These are phyloP conservation scores for Eucalyptus polyanthemos DNA, from an alignment of 345 rosid genomes.

Conservation along the genomic window DNA sequence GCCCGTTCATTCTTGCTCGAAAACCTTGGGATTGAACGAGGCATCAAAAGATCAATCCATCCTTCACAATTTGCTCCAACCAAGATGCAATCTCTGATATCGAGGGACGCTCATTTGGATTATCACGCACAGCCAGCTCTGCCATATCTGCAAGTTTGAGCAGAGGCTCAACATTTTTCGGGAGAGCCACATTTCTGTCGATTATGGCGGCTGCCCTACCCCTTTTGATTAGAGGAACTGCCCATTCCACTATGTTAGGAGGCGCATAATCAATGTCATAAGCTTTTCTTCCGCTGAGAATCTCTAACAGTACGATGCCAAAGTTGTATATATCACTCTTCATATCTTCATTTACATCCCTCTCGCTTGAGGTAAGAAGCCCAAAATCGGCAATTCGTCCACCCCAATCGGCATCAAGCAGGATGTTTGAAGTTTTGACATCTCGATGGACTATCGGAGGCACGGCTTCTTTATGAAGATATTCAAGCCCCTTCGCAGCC, in stretches of 20 bases:
- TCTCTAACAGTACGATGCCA: constrained; percentile 71
- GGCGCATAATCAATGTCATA: constrained; percentile 54
- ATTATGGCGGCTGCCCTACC: constrained; percentile 59
- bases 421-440: constrained; percentile 68
- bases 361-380: constrained; percentile 38
- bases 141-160: constrained; percentile 77
- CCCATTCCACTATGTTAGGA: constrained; percentile 63
- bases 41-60: constrained; percentile 45
- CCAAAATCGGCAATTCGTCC: constrained; percentile 88
- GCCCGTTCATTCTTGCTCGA: neutral
- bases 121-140: constrained; percentile 52
- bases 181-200: constrained; percentile 49
- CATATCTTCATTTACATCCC: constrained; percentile 32
- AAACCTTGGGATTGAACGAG: neutral
- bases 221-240: constrained; percentile 48
- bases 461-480: constrained; percentile 62
- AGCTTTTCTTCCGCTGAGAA: constrained; percentile 78
- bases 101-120: constrained; percentile 56
- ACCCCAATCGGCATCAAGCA: constrained; percentile 79
- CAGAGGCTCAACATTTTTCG: constrained; percentile 77
- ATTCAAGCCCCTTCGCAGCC: constrained; percentile 77
- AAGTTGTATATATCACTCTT: constrained; percentile 56
- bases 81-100: constrained; percentile 47
- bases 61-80: constrained; percentile 61
- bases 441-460: constrained; percentile 59